phyloP scores from a whole-genome alignment of 768 basidiomycete genomes.

The Mycena alexandri region DNA sequence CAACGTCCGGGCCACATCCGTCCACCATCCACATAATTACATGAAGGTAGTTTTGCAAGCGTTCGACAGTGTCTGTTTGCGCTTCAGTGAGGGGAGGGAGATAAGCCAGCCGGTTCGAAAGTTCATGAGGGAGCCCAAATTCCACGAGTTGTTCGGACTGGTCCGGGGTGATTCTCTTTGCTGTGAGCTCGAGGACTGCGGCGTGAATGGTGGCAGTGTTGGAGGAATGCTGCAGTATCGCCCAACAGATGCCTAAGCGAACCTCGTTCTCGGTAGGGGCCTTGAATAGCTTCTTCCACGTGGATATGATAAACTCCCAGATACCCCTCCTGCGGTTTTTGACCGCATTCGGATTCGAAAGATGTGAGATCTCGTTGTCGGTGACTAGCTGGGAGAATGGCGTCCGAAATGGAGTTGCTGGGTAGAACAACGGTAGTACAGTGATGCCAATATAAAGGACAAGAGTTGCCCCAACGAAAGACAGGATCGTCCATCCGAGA shows the following conservation, averaged over 20 bases:
- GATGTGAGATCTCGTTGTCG: background rate
- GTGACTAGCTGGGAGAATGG: conserved; percentile 7
- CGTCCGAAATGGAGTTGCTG: conserved; percentile 14
- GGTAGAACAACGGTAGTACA: conserved; percentile 10
- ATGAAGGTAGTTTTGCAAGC: conserved; percentile 11
- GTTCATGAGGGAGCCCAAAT: conserved; percentile 1
- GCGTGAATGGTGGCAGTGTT: conserved; percentile 5
- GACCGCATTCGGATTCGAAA: background rate
- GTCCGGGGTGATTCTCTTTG: background rate
- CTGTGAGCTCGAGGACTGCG: conserved; percentile 1
- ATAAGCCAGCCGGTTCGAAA: conserved; percentile 9
- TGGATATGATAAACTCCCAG: background rate
- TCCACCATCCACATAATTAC: conserved; percentile 18
- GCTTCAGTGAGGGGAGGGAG: background rate
- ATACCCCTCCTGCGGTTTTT: background rate
- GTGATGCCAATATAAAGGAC: conserved; percentile 14
- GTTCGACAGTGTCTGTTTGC: background rate
- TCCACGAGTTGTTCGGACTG: background rate
- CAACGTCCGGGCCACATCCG: background rate
- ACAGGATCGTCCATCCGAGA: conserved; percentile 16
- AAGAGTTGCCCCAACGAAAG: conserved; percentile 14
- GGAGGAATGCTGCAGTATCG: conserved; percentile 6
- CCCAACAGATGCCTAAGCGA: conserved; percentile 9
- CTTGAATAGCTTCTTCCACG: background rate
- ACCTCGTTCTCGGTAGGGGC: background rate